A percentile compares a stretch with the other conserved stretches of the same genome.
Conservation (phyloP, 73 alveolate species). For the Diophrys appendiculata region DNA sequence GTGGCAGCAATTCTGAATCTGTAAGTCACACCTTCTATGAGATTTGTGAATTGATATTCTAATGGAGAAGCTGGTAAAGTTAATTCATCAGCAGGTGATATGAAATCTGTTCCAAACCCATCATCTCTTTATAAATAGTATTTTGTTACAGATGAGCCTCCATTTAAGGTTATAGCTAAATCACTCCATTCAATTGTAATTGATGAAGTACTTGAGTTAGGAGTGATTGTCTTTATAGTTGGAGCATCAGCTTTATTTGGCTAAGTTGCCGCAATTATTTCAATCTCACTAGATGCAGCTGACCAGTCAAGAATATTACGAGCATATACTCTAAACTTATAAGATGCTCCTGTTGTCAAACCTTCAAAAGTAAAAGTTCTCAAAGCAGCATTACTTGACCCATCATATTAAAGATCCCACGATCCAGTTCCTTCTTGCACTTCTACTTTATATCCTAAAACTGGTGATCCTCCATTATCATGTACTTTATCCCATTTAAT, state of each 20-base stretch:
- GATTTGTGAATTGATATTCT: conserved; percentile 41
- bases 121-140: conserved; percentile 39
- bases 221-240: conserved; percentile 18
- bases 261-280: conserved; percentile 48
- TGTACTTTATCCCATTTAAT: conserved; percentile 65
- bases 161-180: conserved; percentile 18
- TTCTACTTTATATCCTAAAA: conserved; percentile 76
- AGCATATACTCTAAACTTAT: conserved; percentile 50
- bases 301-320: conserved; percentile 53
- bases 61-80: conserved; percentile 16
- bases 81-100: conserved; percentile 24
- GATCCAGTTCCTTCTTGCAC: conserved; percentile 35
- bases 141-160: conserved; percentile 63
- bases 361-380: conserved; percentile 47
- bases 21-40: conserved; percentile 54
- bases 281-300: conserved; percentile 28
- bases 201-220: conserved; percentile 11
- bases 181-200: conserved; percentile 39
- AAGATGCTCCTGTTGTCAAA: conserved; percentile 49
- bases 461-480: conserved; percentile 44
- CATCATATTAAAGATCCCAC: conserved; percentile 51
- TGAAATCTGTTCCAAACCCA: conserved; percentile 42
- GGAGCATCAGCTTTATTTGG: conserved; percentile 55
- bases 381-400: conserved; percentile 40
- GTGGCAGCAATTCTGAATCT: conserved; percentile 51